Conservation (phyloP, 2,329 filamentous ascomycete species). For the Clonostachys byssicola region DNA sequence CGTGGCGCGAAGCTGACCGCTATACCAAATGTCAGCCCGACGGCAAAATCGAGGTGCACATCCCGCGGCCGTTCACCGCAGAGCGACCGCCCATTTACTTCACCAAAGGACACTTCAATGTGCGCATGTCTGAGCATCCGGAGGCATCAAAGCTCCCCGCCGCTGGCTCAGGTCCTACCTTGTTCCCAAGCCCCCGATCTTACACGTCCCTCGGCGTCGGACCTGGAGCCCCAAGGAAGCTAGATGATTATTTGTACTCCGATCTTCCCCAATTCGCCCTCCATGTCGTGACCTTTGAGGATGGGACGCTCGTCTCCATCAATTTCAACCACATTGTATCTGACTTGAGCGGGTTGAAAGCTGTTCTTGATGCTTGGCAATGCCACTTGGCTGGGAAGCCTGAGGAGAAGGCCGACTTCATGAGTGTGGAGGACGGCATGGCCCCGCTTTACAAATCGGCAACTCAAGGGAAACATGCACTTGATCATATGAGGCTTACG, state of each 20-base stretch:
- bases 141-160: slow-evolving; percentile 12
- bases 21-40: background rate
- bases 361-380: slow-evolving; percentile 38
- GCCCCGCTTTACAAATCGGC: background rate
- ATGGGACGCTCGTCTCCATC: slow-evolving; percentile 42
- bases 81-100: slow-evolving; percentile 30
- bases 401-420: slow-evolving; percentile 26
- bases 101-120: slow-evolving; percentile 25
- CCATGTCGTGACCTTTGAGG: slow-evolving; percentile 39
- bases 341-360: slow-evolving; percentile 36
- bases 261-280: slow-evolving; percentile 40
- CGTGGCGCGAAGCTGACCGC: background rate
- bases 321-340: slow-evolving; percentile 39
- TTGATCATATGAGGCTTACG: background rate
- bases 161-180: background rate
- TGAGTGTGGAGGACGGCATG: slow-evolving; percentile 11
- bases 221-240: slow-evolving; percentile 6
- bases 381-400: slow-evolving; percentile 35
- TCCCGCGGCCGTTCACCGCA: slow-evolving; percentile 16
- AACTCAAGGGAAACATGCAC: background rate
- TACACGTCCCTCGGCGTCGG: background rate
- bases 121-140: slow-evolving; percentile 29
- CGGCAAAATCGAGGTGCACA: slow-evolving; percentile 20
- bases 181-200: background rate
- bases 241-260: slow-evolving; percentile 30